A percentile compares a stretch with the other conserved stretches of the same genome.
Evolutionary conservation across 2,329 filamentous ascomycete genomes (phyloP).

Genomic region (Corynespora cassiicola): DNA sequence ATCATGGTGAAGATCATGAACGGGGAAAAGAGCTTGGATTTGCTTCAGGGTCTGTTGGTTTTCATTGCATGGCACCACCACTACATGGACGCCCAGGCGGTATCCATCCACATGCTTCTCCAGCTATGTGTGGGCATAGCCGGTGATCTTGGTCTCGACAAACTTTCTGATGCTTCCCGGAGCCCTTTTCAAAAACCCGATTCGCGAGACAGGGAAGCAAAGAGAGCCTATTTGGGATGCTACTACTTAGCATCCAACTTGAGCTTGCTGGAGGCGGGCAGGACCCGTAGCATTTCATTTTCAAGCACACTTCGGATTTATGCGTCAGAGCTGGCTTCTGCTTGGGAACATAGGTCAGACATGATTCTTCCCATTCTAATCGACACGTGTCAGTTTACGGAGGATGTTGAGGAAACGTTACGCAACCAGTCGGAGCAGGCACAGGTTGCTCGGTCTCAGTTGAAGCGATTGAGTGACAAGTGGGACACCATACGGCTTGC

Average conservation of each 20-base stretch:
- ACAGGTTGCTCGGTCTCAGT: conserved; percentile 36
- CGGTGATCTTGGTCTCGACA: conserved; percentile 38
- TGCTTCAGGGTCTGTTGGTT: conserved; percentile 39
- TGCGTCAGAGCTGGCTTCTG: conserved; percentile 37
- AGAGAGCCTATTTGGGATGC: conserved; percentile 43
- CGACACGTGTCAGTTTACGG: conserved; percentile 41
- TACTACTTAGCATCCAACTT: conserved; percentile 41
- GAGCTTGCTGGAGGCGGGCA: conserved; percentile 29
- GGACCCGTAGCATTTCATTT: conserved; percentile 30
- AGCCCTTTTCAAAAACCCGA: conserved; percentile 28
- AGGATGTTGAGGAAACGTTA: conserved; percentile 44
- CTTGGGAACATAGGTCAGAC: conserved; percentile 39
- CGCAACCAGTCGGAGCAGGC: conserved; percentile 31
- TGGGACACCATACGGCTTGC: conserved; percentile 38
- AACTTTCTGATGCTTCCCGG: conserved; percentile 21
- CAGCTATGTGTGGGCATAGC: conserved; percentile 42
- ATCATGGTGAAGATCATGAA: conserved; percentile 43
- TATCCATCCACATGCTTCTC: conserved; percentile 41
- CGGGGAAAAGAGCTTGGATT: conserved; percentile 42
- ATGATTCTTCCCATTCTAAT: conserved; percentile 35
- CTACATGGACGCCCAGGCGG: conserved; percentile 42
- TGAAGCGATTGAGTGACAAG: conserved; percentile 40
- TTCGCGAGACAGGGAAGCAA: conserved; percentile 34
- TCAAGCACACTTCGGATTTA: conserved; percentile 36
- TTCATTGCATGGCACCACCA: conserved; percentile 47